phyloP scores from a whole-genome alignment of 1,139 yeast species.

The Geotrichum histeridarum region DNA sequence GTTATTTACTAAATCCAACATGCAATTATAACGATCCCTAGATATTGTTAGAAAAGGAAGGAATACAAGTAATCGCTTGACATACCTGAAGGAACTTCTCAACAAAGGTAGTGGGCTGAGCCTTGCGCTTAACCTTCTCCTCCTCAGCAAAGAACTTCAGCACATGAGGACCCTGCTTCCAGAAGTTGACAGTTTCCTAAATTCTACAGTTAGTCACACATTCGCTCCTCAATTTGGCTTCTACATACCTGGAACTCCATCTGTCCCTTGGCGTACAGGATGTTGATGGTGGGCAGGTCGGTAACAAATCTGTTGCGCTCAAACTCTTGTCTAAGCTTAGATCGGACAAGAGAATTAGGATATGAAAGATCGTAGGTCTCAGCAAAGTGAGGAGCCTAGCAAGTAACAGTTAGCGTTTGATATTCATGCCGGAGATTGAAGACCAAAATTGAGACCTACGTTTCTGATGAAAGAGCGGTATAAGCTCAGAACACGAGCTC shows the following conservation, averaged over 20 bases:
- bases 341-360: slow-evolving; percentile 76
- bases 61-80: neutral
- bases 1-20: neutral
- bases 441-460: slow-evolving; percentile 25
- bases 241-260: slow-evolving; percentile 67
- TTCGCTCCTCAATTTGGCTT: neutral
- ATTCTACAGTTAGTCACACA: neutral
- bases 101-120: slow-evolving; percentile 43
- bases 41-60: slow-evolving; percentile 1
- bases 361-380: slow-evolving; percentile 74
- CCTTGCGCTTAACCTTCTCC: slow-evolving; percentile 37
- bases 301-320: slow-evolving; percentile 75
- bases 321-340: slow-evolving; percentile 83
- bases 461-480: slow-evolving; percentile 69
- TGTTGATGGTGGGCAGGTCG: slow-evolving; percentile 61
- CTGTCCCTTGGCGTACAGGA: slow-evolving; percentile 74
- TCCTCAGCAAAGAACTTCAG: slow-evolving; percentile 74
- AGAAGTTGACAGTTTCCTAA: slow-evolving; percentile 70
- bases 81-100: slow-evolving; percentile 54
- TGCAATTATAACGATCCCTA: slow-evolving; percentile 12
- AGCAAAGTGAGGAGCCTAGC: slow-evolving; percentile 42
- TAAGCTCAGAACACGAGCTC: slow-evolving; percentile 59
- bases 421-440: neutral
- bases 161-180: slow-evolving; percentile 88
- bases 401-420: neutral